phyloP scores from a whole-genome alignment of 106 monocot genomes.

The Dactylorhiza incarnata region DNA sequence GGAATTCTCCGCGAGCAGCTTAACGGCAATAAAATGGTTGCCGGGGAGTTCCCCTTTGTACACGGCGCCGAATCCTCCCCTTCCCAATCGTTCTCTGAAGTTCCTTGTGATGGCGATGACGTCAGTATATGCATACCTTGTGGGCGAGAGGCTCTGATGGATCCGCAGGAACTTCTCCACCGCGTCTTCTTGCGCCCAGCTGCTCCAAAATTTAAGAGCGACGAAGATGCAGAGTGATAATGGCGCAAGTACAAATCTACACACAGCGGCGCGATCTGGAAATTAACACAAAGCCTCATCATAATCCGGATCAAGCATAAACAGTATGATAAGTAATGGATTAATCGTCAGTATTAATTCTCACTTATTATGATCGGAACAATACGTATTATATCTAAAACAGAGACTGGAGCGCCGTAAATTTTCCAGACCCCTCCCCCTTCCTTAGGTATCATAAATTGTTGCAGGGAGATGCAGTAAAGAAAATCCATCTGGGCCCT shows the following conservation, averaged over 20 bases:
- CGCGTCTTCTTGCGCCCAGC: background rate
- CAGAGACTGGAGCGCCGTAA: background rate
- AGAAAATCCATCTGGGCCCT: background rate
- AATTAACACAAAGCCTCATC: no score
- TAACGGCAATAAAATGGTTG: no score
- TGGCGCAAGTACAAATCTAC: slow-evolving; percentile 28
- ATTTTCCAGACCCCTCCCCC: no score
- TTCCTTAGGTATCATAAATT: background rate
- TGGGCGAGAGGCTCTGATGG: slow-evolving; percentile 5
- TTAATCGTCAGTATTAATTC: background rate
- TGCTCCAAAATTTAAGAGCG: slow-evolving; percentile 12
- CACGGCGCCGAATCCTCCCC: slow-evolving; percentile 16
- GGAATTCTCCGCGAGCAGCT: no score
- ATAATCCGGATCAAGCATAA: background rate
- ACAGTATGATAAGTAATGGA: no score
- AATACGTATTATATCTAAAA: background rate
- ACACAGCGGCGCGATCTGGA: background rate
- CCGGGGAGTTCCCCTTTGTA: no score
- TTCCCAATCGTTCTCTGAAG: slow-evolving; percentile 38
- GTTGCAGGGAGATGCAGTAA: background rate
- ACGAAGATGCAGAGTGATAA: slow-evolving; percentile 18
- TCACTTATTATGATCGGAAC: background rate
- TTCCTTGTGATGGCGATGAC: slow-evolving; percentile 30
- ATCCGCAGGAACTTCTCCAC: no score
- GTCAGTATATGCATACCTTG: slow-evolving; percentile 33